Evolutionary conservation across 106 monocot species (phyloP).

Genomic region (Alisma plantagoaquatica): DNA sequence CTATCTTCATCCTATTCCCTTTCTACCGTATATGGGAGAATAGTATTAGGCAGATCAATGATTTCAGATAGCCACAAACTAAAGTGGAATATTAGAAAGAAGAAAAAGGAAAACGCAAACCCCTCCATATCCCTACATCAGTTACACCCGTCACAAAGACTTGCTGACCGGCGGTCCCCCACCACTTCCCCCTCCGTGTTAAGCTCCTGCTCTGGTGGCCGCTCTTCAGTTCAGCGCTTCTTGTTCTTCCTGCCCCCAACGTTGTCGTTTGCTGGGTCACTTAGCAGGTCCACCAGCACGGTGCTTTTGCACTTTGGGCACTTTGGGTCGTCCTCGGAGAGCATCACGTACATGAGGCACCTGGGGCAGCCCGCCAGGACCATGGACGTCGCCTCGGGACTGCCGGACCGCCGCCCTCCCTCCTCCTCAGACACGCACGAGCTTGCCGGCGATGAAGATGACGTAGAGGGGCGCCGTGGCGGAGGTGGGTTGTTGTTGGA

Average conservation of each 20-base stretch:
- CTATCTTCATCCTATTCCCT: too few species aligned
- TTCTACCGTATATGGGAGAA: too few species aligned
- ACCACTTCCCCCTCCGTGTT: too few species aligned
- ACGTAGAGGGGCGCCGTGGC: constrained; percentile 21
- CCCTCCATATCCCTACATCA: too few species aligned
- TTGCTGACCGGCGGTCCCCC: too few species aligned
- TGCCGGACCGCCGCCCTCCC: constrained; percentile 34
- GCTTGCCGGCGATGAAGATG: constrained; percentile 33
- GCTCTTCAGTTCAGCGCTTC: constrained; percentile 16
- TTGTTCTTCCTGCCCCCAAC: constrained; percentile 17
- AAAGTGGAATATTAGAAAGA: too few species aligned
- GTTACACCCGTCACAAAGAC: too few species aligned
- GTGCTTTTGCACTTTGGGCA: constrained; percentile 91
- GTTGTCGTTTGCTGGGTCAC: constrained; percentile 15
- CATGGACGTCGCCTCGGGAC: constrained; percentile 73
- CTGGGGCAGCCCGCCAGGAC: constrained; percentile 76
- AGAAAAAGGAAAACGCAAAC: too few species aligned
- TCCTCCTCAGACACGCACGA: constrained; percentile 76
- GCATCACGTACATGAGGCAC: constrained; percentile 97
- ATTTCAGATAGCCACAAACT: too few species aligned
- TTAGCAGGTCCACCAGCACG: constrained; percentile 79
- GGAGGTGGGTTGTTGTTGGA: constrained; percentile 23
- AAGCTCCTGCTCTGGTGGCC: too few species aligned
- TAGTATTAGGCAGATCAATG: too few species aligned
- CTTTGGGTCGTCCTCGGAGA: constrained; percentile 65